Evolutionary conservation across 768 basidiomycete genomes (phyloP), one percentile per base, ranked within the genome.

Genomic region (Calocybe gangraenosa): DNA sequence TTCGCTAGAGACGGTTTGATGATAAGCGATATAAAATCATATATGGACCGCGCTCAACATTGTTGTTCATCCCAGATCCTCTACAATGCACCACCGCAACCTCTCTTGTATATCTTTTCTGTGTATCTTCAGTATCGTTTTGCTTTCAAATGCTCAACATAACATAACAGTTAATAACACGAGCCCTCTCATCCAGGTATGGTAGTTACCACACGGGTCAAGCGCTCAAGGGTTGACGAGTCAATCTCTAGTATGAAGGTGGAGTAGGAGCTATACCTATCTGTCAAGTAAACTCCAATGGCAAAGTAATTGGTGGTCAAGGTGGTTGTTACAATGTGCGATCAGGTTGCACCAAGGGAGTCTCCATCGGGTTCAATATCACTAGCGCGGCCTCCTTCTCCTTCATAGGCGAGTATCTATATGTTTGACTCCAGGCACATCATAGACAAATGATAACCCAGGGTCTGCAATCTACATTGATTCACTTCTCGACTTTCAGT

Each of bases 391-490:
- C 57, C 13, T 56, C 58, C 3, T 58, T 59, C 37, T 43, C 48
- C 22, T 61, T 61, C 43, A 58, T 55, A 46, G 60, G 60, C 53
- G 25, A 30, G 39, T 30, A n/a, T 19, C 34, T n/a, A n/a, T 38
- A 9, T 22, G 10, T 25, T n/a, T 21, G 21, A 18, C n/a, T n/a
- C n/a, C 25, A 28, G 11, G 11, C 11, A 28, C 11, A 28, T 28
- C 11, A 11, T 28, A 28, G 25, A 28, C n/a, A n/a, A 28, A 28
- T 28, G 25, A 11, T 28, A 28, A 11, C 25, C 11, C 19, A 62
- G 61, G 59, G 14, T 55, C 58, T 18, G 61, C 61, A 3, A 53
- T 62, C 15, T 62, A 60, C 38, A 50, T 60, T 44, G 56, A 56
- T 38, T 55, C 54, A 3, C 40, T 57, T 17, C 49, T 60, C 37